Evolutionary conservation across 352 stramenopile species (phyloP).

Genomic region (Halophytophthora batemanensis): DNA sequence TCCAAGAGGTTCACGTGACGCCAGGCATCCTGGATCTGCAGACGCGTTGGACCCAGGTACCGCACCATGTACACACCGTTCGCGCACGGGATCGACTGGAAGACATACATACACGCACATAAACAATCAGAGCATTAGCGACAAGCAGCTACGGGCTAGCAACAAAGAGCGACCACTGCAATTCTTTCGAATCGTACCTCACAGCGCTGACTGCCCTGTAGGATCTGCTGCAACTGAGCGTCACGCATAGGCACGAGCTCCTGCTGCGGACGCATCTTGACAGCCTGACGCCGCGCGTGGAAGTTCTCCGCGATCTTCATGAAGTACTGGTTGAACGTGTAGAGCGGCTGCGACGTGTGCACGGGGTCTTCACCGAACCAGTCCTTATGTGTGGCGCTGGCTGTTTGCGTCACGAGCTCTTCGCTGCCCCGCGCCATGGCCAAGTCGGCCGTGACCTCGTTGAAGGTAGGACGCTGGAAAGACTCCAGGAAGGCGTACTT

Average conservation of each 20-base stretch:
- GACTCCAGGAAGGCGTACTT: conserved; percentile 74
- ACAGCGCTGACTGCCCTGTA: conserved; percentile 72
- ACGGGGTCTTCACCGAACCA: conserved; percentile 68
- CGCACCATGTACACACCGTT: conserved; percentile 81
- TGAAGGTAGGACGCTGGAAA: conserved; percentile 67
- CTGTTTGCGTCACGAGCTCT: conserved; percentile 38
- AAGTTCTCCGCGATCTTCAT: conserved; percentile 75
- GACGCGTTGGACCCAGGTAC: conserved; percentile 49
- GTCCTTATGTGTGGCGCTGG: conserved; percentile 31
- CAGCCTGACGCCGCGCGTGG: conserved; percentile 48
- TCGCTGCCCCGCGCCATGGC: conserved; percentile 38
- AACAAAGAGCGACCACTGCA: background rate
- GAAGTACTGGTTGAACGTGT: conserved; percentile 69
- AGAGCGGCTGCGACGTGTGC: conserved; percentile 59
- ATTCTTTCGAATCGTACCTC: conserved; percentile 40
- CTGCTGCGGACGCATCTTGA: conserved; percentile 47
- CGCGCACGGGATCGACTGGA: conserved; percentile 73
- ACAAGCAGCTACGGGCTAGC: background rate
- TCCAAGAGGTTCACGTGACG: conserved; percentile 71
- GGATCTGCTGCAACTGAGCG: conserved; percentile 59
- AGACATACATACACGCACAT: conserved; percentile 1
- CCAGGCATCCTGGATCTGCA: conserved; percentile 67
- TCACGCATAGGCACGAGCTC: conserved; percentile 66
- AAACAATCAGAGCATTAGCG: conserved; percentile 8
- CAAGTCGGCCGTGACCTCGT: conserved; percentile 68